phyloP scores from a whole-genome alignment of 805 yeast genomes.

The Ogataea minuta region DNA sequence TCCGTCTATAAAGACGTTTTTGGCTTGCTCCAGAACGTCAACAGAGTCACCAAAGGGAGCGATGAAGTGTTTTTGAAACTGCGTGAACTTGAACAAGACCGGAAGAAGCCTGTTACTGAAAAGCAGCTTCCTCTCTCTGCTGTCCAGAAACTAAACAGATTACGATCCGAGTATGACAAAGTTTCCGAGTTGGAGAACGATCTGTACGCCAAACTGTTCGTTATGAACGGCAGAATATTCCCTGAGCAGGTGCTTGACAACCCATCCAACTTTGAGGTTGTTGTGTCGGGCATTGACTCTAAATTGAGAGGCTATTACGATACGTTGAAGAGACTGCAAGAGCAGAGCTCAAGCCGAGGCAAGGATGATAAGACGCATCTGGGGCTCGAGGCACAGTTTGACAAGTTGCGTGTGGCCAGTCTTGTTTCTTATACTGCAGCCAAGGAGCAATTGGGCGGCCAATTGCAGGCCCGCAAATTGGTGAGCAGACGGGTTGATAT shows the following conservation, averaged over 20 bases:
- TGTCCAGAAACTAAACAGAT: slow-evolving; percentile 14
- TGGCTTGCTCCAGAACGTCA: neutral
- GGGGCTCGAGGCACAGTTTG: slow-evolving; percentile 2
- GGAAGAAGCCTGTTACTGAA: slow-evolving; percentile 1
- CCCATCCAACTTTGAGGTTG: slow-evolving; percentile 28
- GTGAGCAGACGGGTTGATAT: slow-evolving; percentile 2
- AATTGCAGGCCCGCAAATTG: slow-evolving; percentile 8
- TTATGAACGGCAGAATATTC: slow-evolving; percentile 28
- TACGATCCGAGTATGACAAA: slow-evolving; percentile 16
- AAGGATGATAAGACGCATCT: neutral
- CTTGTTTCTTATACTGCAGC: slow-evolving; percentile 14
- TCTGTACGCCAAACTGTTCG: slow-evolving; percentile 26
- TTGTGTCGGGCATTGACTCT: slow-evolving; percentile 30
- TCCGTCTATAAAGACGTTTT: neutral
- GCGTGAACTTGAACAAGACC: slow-evolving; percentile 1
- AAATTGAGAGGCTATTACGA: slow-evolving; percentile 21
- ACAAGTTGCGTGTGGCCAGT: slow-evolving; percentile 14
- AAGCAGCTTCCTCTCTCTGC: slow-evolving; percentile 24
- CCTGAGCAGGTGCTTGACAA: slow-evolving; percentile 30
- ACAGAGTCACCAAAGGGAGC: neutral
- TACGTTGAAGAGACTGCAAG: slow-evolving; percentile 18
- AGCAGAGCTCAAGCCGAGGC: slow-evolving; percentile 1
- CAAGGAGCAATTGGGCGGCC: slow-evolving; percentile 12
- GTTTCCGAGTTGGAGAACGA: slow-evolving; percentile 17
- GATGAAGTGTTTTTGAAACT: neutral